phyloP scores from a whole-genome alignment of 179 eudicot genomes.

The Pouteria campechiana region DNA sequence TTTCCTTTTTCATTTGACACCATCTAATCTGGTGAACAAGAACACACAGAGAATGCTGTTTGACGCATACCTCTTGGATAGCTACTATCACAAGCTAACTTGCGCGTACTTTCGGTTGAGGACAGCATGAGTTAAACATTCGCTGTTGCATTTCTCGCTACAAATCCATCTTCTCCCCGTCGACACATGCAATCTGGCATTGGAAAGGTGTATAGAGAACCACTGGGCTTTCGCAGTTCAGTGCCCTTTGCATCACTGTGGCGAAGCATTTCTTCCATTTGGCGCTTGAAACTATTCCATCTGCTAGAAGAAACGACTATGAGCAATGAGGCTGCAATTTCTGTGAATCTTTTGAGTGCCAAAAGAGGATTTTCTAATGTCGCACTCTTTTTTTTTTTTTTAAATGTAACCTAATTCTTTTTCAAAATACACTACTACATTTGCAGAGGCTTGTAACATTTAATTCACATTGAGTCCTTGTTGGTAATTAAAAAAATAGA shows the following conservation, averaged over 20 bases:
- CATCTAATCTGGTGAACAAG: slow-evolving; percentile 93
- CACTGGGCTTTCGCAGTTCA: slow-evolving; percentile 64
- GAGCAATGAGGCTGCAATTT: no score
- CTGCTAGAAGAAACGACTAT: no score
- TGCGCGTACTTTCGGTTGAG: background rate
- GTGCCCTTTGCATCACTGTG: slow-evolving; percentile 79
- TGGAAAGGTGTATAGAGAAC: slow-evolving; percentile 80
- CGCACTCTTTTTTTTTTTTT: no score
- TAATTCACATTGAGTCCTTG: no score
- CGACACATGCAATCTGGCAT: slow-evolving; percentile 99
- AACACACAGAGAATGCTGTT: no score
- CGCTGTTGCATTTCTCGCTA: slow-evolving; percentile 18
- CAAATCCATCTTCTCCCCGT: slow-evolving; percentile 15
- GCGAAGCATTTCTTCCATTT: slow-evolving; percentile 81
- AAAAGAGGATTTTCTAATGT: no score
- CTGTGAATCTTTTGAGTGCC: no score
- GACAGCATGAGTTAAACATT: slow-evolving; percentile 4
- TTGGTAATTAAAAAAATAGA: no score
- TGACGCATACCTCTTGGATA: no score
- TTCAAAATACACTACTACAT: no score
- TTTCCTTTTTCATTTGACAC: slow-evolving; percentile 53
- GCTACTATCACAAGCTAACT: background rate
- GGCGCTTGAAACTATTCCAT: slow-evolving; percentile 65
- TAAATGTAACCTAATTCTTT: no score
- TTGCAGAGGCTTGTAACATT: no score